phyloP scores from a whole-genome alignment of 257 asterid genomes.

The Forsythia suspensa region DNA sequence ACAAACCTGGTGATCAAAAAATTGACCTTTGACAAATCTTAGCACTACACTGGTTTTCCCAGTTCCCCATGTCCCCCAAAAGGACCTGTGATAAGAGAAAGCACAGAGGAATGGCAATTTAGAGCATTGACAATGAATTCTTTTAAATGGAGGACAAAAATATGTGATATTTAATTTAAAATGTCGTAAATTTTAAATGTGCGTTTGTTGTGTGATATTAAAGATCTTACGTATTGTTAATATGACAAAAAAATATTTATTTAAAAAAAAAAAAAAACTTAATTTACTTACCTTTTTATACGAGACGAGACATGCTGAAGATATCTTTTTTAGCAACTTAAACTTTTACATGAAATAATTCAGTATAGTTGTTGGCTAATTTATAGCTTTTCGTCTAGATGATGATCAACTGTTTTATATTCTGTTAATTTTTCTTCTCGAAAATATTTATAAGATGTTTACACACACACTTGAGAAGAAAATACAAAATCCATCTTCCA shows the following conservation, averaged over 20 bases:
- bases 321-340: background rate
- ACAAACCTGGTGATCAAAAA: constrained; percentile 31
- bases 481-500: too few species aligned
- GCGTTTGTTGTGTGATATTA: too few species aligned
- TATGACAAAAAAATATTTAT: too few species aligned
- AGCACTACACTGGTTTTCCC: constrained; percentile 39
- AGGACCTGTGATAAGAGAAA: constrained; percentile 24
- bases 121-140: background rate
- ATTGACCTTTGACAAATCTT: constrained; percentile 43
- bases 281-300: too few species aligned
- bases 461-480: too few species aligned
- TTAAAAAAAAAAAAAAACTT: too few species aligned
- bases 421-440: background rate
- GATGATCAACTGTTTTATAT: background rate
- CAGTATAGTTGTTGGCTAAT: too few species aligned
- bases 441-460: too few species aligned
- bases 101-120: background rate
- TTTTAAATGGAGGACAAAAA: background rate
- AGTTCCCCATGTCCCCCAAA: constrained; percentile 45
- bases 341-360: too few species aligned
- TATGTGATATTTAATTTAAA: background rate
- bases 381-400: too few species aligned
- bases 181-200: too few species aligned
- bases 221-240: too few species aligned
- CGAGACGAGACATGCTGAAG: background rate